Evolutionary conservation across 208 protist genomes (phyloP), one percentile per base, ranked within the genome.

Genomic region (Trypanosoma vivax): DNA sequence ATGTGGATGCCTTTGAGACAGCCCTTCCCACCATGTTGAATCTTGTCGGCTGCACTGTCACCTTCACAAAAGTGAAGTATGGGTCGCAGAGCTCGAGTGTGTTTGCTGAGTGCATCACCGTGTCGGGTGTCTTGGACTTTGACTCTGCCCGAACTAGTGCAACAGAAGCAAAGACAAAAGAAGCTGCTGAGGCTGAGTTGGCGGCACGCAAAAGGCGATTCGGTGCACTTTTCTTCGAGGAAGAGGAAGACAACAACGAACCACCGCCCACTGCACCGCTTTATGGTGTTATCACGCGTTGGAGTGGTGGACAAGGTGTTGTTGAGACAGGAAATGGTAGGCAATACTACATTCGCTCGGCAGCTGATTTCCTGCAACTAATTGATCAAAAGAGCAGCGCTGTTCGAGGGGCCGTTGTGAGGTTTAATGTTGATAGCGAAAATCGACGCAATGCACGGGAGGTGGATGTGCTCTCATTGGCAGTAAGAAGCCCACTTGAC

Each of bases 281-380:
- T 27, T 91, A 80, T 64, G 88, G 88, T 51, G 88, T 94, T 3
- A 54, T 94, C n/a, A 86, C 84, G 14, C 80, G 88, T 25, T 94
- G 88, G 83, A 91, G 83, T 46, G 88, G 88, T 14, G 88, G 88
- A 30, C 83, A 92, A 35, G 88, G 88, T 28, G 70, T 80, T 6
- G 40, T 94, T 19, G 83, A 94, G 60, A 78, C 67, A 27, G 76
- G 80, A 14, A 68, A 79, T 16, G 74, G 80, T n/a, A 58, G 60
- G 9, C 62, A 75, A 51, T 90, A 81, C 60, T 90, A 81, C 43
- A 74, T 94, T 33, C 66, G 60, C 21, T 89, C 79, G 24, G 80
- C 73, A 27, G 76, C 80, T 6, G 76, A 79, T 48, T 89, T 94
- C 61, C 50, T 71, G 2, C 82, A 94, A 64, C 73, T 94, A 24